Evolutionary conservation across 495 filamentous ascomycete genomes (phyloP).

Genomic region (Lasiosphaeria hispida): DNA sequence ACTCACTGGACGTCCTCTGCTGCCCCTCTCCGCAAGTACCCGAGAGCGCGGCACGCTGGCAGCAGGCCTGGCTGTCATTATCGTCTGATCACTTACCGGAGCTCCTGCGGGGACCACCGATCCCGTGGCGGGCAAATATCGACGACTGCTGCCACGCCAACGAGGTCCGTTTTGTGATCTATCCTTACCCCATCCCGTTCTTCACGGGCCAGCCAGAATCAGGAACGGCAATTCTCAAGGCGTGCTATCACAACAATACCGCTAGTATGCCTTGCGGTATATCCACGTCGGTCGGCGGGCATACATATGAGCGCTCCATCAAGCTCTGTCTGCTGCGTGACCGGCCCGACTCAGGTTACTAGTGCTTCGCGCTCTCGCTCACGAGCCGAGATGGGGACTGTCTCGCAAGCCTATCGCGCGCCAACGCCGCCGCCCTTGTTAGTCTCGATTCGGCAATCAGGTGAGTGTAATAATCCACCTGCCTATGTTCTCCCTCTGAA

Average conservation of each 20-base stretch:
- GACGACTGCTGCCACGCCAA: background rate
- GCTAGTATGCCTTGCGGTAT: background rate
- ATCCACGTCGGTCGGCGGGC: background rate
- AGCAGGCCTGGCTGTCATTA: background rate
- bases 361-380: background rate
- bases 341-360: slow-evolving; percentile 5
- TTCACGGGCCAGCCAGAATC: no score
- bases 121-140: background rate
- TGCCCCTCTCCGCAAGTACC: background rate
- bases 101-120: background rate
- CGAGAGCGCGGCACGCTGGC: background rate
- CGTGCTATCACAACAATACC: background rate
- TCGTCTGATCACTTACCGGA: background rate
- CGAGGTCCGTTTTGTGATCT: no score
- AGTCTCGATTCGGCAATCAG: slow-evolving; percentile 5
- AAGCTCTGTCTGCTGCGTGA: background rate
- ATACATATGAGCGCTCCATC: slow-evolving; percentile 1
- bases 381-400: slow-evolving; percentile 10
- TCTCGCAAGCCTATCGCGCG: slow-evolving; percentile 8
- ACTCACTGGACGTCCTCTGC: background rate
- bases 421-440: slow-evolving; percentile 9
- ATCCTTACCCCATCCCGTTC: background rate
- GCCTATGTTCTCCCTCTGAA: background rate
- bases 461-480: slow-evolving; percentile 2
- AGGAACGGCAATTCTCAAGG: no score